A percentile compares a stretch with the other conserved stretches of the same genome.
These are phyloP conservation scores for Madurella fahalii DNA, from an alignment of 2,329 filamentous ascomycete genomes.

Conservation along the genomic window DNA sequence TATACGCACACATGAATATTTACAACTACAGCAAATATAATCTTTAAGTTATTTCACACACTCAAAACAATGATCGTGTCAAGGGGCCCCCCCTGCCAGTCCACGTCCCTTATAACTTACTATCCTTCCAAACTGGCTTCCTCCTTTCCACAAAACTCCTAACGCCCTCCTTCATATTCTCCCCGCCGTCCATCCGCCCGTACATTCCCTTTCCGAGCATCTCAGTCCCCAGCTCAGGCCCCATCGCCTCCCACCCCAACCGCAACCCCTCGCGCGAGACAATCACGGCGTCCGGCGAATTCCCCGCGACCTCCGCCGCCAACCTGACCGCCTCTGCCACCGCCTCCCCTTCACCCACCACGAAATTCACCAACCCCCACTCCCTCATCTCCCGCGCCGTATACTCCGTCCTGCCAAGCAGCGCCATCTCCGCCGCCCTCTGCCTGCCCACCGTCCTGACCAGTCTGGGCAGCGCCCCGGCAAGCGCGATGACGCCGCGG, in stretches of 20 bases:
- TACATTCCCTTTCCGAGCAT: conserved; percentile 56
- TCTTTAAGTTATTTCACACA: no score
- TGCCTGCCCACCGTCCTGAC: conserved; percentile 63
- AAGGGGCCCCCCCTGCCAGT: background rate
- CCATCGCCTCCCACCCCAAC: conserved; percentile 67
- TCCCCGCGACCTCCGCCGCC: conserved; percentile 58
- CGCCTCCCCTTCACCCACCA: conserved; percentile 48
- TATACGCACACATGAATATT: no score
- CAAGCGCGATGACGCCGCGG: conserved; percentile 66
- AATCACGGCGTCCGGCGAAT: conserved; percentile 72
- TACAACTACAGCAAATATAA: no score
- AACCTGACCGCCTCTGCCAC: conserved; percentile 50
- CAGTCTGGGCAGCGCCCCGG: conserved; percentile 66
- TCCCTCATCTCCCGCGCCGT: conserved; percentile 53
- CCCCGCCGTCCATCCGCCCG: conserved; percentile 56
- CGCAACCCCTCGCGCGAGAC: conserved; percentile 67
- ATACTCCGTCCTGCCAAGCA: conserved; percentile 56
- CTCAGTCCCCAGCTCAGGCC: conserved; percentile 60
- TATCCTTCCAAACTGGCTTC: conserved; percentile 63
- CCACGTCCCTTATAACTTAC: conserved; percentile 47
- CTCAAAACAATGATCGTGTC: background rate
- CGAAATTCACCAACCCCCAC: conserved; percentile 69
- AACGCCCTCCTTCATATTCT: conserved; percentile 74
- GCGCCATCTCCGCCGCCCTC: conserved; percentile 66
- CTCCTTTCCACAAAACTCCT: conserved; percentile 74